A percentile compares a stretch with the other conserved stretches of the same genome.
Evolutionary conservation across 495 filamentous ascomycete genomes (phyloP).

Genomic region (Aspergillus kassunensis): DNA sequence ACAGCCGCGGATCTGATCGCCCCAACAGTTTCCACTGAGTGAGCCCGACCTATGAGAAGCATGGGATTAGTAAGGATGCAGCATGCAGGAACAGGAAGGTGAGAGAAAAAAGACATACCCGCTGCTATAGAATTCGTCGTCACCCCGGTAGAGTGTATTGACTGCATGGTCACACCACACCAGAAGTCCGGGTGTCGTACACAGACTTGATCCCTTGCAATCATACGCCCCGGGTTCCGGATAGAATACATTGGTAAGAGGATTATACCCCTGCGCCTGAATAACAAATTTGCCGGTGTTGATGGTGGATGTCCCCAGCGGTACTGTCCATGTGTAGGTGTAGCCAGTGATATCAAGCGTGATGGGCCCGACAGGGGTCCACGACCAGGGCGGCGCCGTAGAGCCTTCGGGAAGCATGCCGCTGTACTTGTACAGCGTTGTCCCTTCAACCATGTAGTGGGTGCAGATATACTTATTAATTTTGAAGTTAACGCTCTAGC

Average conservation of each 20-base stretch:
- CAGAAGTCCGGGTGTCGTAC: constrained; percentile 10
- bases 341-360: neutral
- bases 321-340: constrained; percentile 11
- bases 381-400: constrained; percentile 10
- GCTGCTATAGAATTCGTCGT: too few relatives aligned
- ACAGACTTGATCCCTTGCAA: constrained; percentile 14
- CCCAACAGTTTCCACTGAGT: too few relatives aligned
- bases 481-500: constrained; percentile 18
- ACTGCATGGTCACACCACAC: constrained; percentile 17
- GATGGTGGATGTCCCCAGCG: constrained; percentile 9
- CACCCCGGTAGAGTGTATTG: constrained; percentile 10
- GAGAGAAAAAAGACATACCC: too few relatives aligned
- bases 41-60: too few relatives aligned
- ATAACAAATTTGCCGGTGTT: constrained; percentile 13
- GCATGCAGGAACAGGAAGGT: too few relatives aligned
- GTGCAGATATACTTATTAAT: constrained; percentile 12
- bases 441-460: constrained; percentile 17
- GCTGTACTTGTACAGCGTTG: constrained; percentile 12
- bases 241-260: constrained; percentile 15
- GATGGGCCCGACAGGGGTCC: neutral
- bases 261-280: constrained; percentile 14
- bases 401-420: constrained; percentile 9
- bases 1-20: too few relatives aligned
- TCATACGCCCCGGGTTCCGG: constrained; percentile 12
- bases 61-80: too few relatives aligned